These are phyloP conservation scores for Phialemonium atrogriseum DNA, from an alignment of 2,329 filamentous ascomycete species.

Conservation along the genomic window DNA sequence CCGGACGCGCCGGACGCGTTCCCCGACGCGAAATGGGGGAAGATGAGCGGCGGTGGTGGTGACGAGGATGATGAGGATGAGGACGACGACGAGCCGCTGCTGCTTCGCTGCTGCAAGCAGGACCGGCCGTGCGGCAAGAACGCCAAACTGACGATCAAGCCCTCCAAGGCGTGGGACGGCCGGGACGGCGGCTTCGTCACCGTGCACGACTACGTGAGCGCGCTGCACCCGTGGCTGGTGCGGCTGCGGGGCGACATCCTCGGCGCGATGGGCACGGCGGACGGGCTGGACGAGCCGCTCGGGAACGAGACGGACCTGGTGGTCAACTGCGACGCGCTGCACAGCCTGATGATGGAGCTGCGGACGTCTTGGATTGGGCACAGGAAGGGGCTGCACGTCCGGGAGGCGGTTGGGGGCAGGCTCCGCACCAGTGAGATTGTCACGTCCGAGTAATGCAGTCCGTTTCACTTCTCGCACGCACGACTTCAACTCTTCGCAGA, in stretches of 20 bases:
- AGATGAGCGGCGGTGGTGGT: background rate
- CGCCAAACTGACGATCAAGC: slow-evolving; percentile 12
- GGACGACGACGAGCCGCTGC: background rate
- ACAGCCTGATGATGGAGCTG: no score
- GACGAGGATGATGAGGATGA: background rate
- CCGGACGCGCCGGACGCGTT: background rate
- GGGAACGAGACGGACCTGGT: no score
- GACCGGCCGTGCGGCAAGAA: slow-evolving; percentile 2
- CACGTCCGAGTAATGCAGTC: no score
- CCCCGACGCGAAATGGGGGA: background rate
- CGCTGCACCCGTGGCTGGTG: slow-evolving; percentile 11
- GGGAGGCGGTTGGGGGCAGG: no score
- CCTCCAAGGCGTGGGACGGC: slow-evolving; percentile 35
- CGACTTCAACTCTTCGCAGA: no score
- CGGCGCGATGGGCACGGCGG: no score
- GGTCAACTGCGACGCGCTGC: no score
- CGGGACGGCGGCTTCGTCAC: slow-evolving; percentile 13
- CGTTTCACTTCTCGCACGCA: no score
- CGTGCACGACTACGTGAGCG: slow-evolving; percentile 9
- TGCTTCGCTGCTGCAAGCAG: slow-evolving; percentile 1
- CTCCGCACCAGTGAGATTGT: no score
- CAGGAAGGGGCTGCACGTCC: no score
- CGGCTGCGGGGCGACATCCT: slow-evolving; percentile 4
- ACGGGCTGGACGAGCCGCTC: no score
- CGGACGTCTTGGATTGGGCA: no score